phyloP scores from a whole-genome alignment of 2,329 filamentous ascomycete genomes.

The Exophiala oligosperma region DNA sequence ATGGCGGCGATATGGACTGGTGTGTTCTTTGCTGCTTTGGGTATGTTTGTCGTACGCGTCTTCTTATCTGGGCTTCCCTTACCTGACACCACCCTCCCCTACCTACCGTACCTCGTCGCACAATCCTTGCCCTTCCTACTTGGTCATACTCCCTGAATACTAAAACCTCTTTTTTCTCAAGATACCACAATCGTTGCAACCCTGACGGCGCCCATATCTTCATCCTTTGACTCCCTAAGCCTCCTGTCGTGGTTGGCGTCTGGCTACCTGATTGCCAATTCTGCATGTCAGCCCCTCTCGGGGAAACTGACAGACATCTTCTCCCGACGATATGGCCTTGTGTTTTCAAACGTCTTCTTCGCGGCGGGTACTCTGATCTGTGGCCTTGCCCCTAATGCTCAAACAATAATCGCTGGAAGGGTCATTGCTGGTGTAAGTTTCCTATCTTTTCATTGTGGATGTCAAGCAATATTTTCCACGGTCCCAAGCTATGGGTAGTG shows the following conservation, averaged over 20 bases:
- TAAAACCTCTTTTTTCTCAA: slow-evolving; percentile 14
- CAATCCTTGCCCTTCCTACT: too few relatives aligned
- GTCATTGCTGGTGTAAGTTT: slow-evolving; percentile 65
- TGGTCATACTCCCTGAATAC: too few relatives aligned
- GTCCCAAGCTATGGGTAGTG: too few relatives aligned
- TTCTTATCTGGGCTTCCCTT: neutral
- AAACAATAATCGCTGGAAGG: slow-evolving; percentile 73
- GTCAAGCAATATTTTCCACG: too few relatives aligned
- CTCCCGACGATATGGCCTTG: slow-evolving; percentile 71
- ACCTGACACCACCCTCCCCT: too few relatives aligned
- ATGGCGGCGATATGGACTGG: slow-evolving; percentile 54
- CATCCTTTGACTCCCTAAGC: slow-evolving; percentile 76
- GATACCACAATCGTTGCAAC: slow-evolving; percentile 86
- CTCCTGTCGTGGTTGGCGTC: slow-evolving; percentile 86
- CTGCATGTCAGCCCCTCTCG: slow-evolving; percentile 80
- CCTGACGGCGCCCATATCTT: slow-evolving; percentile 78
- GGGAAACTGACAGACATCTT: slow-evolving; percentile 89
- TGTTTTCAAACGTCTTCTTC: slow-evolving; percentile 80
- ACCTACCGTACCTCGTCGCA: too few relatives aligned
- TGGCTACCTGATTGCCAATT: slow-evolving; percentile 84
- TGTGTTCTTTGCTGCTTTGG: slow-evolving; percentile 58
- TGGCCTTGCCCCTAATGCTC: slow-evolving; percentile 66
- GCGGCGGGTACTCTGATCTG: slow-evolving; percentile 79
- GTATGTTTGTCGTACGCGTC: slow-evolving; percentile 31
- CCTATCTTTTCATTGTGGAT: neutral